Evolutionary conservation across 1,139 yeast genomes (phyloP), one percentile per base, ranked within the genome.

Genomic region (Eremothecium sinecaudum): DNA sequence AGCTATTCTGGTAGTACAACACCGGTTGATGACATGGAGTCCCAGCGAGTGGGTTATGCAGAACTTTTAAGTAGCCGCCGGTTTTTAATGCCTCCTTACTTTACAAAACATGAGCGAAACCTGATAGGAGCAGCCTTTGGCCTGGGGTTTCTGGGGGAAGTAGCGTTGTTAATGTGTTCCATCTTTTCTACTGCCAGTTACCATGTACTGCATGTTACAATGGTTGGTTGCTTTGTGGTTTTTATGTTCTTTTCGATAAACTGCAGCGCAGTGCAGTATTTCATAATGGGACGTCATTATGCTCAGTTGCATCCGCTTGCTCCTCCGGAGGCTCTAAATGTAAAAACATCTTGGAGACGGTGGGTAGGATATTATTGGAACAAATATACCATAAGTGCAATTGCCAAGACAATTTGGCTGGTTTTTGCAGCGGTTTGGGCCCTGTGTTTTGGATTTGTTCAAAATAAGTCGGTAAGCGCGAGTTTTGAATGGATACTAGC

Each of bases 401-500:
- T 66, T 15, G 41, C 69, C 40, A 86, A 84, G 53, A 44, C 66
- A 5, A 24, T 69, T 7, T 87, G 95, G 94, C 61, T 81, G 30
- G 41, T 65, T 3, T 55, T 69, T n/a, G 94, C 94, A 2, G 63
- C 79, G 17, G 73, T 64, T 0, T 68, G 83, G 53, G 94, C 92
- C 4, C 61, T 79, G 19, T 67, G 73, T 27, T 87, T 84, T 49
- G 90, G 75, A 10, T 69, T 59, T 2, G 59, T 63, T 36, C 61
- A 66, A 1, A 67, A 62, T 25, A 39, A 61, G 8, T 59, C 66
- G 24, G 59, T 66, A 11, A 61, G 68, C 16, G 82, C 73, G 3
- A 62, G 63, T 11, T 76, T 80, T 55, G 97, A 87, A 58, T 87
- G 97, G 96, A 52, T 74, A 6, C 60, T 86, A 30, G 77, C 87